phyloP scores from a whole-genome alignment of 306 rosid genomes.

The Vicia villosa region DNA sequence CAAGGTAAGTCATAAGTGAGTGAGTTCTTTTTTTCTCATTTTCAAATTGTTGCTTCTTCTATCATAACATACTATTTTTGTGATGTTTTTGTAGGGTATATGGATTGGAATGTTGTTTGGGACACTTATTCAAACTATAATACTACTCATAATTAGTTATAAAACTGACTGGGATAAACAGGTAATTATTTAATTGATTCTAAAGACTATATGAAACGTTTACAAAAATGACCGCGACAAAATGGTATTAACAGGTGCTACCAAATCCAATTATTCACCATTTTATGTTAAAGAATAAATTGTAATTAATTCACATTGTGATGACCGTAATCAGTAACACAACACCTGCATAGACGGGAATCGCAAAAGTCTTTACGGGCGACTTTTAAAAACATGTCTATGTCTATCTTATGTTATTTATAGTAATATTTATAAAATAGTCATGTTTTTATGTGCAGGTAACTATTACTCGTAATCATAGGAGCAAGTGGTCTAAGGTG shows the following conservation, averaged over 20 bases:
- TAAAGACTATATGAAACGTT: too few relatives aligned
- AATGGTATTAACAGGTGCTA: too few relatives aligned
- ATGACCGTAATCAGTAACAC: too few relatives aligned
- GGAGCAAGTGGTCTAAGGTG: slow-evolving; percentile 33
- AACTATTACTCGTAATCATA: slow-evolving; percentile 26
- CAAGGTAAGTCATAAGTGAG: slow-evolving; percentile 18
- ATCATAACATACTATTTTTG: background rate
- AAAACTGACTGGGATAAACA: slow-evolving; percentile 65
- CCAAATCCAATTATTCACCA: too few relatives aligned
- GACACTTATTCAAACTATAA: slow-evolving; percentile 57
- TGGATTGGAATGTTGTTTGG: slow-evolving; percentile 77
- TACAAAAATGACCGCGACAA: too few relatives aligned
- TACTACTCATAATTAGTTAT: slow-evolving; percentile 38
- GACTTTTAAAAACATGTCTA: too few relatives aligned
- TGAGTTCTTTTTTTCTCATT: background rate
- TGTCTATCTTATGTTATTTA: too few relatives aligned
- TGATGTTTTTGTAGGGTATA: slow-evolving; percentile 46
- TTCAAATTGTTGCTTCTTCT: background rate
- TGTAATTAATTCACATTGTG: too few relatives aligned
- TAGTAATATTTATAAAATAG: background rate
- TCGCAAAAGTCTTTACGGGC: too few relatives aligned
- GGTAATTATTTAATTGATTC: slow-evolving; percentile 35
- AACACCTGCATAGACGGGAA: too few relatives aligned
- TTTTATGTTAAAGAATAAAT: too few relatives aligned
- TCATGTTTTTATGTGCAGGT: slow-evolving; percentile 22